Base-by-base conservation (phyloP, 768 basidiomycete genomes). In the Mycena polygramma region DNA sequence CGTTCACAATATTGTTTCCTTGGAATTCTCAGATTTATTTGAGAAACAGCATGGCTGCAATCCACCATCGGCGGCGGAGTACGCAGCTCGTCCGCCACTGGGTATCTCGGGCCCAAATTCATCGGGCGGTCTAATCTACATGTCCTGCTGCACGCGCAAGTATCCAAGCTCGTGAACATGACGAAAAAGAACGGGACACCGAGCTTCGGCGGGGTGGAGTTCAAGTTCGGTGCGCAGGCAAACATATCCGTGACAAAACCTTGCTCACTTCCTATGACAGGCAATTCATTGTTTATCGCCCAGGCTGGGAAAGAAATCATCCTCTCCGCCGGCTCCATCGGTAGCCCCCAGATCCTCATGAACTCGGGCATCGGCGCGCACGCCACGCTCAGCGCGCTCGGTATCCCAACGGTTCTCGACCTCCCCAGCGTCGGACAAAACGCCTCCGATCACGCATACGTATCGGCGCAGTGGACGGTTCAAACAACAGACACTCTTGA, bases 71-170 rank as follows among this genome's bases (percentile, higher is more conserved):
- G 66, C 7, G 62, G 65, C 36, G 77, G 78, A 19, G 67, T 52
- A 13, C 75, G 80, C 1, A 78, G 60, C 36, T 37, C 77, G 24
- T 77, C 77, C 45, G 73, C 79, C 14, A 79, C 79, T 17, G 77
- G 76, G 10, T 79, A 81, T 62, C 73, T 81, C 14, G 65, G 64
- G 13, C 70, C 75, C 10, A 71, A 77, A 20, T 46, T 73, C 43
- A 63, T 76, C 22, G 30, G 39, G 11, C 73, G 80, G 24, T 57
- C 71, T 0, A 81, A 81, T 69, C 72, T 81, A 11, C 65, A 79
- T 54, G 72, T 81, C 26, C 57, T 80, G 11, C 24, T 78, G 11
- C 66, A 78, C 39, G 72, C 75, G 7, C 69, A 68, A 53, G 77
- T 75, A 4, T 73, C 77, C 2, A 70, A 72, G 2, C 55, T 78